Evolutionary conservation across 768 basidiomycete species (phyloP), one percentile per base, ranked within the genome.

Genomic region (Xanthoconium stramineum): DNA sequence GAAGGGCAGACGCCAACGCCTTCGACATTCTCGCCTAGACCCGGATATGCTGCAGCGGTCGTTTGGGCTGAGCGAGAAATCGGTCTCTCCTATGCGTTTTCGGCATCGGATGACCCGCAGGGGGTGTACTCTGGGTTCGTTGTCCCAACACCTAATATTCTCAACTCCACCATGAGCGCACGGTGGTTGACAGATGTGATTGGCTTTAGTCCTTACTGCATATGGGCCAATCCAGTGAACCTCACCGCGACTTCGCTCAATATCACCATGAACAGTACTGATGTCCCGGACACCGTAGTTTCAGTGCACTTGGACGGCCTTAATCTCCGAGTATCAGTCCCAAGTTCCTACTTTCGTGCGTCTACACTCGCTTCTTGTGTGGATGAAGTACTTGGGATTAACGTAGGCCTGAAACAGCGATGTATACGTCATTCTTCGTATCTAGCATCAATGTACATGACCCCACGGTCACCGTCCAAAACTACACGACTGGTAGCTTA

Each of bases 101-200:
- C 61, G 35, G 61, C 51, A 15, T 35, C 7, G 39, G 32, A 62
- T 2, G 61, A 62, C 35, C 32, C 61, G 2, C 56, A 56, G 32
- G 61, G 54, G 7, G 10, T 19, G n/a, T 55, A 62, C 17, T 42
- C 61, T 33, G 56, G 51, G 1, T 56, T 63, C 30, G 40, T 39
- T 0, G 57, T 59, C 24, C 61, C 61, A 14, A 59, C 51, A 0
- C 61, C 61, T 7, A 36, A 7, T 14, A 36, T 28, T 3, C 56
- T 67, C 13, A 59, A 50, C 43, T 56, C 61, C 35, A 58, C 58
- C 6, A 37, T 24, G 45, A 62, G 19, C 32, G 63, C 64, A 44
- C 55, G 67, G 33, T 67, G 64, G 61, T 49, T 67, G 47, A 63
- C 66, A 9, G 66, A 67, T 13, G 50, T 69, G 11, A 33, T 61